Evolutionary conservation across 371 early-diverging fungal species (phyloP).

Genomic region (Mucor irregularis): DNA sequence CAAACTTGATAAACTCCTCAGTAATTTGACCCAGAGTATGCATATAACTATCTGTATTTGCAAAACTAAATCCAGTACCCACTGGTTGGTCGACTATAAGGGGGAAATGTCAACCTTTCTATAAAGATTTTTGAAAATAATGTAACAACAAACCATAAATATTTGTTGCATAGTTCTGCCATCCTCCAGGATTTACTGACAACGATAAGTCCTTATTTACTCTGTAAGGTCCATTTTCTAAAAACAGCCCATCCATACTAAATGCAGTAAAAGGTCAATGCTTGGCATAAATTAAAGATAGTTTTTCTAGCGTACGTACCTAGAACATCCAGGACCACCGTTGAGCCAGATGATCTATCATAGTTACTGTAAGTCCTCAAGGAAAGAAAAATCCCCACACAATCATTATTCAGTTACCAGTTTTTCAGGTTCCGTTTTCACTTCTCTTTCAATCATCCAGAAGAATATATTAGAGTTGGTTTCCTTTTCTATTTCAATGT

Average conservation of each 20-base stretch:
- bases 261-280: not conserved
- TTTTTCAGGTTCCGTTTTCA: slow-evolving; percentile 30
- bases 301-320: slow-evolving; percentile 23
- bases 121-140: slow-evolving; percentile 1
- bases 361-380: too few species aligned
- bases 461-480: slow-evolving; percentile 54
- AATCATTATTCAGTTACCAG: too few species aligned
- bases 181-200: slow-evolving; percentile 57
- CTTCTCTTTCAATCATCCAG: slow-evolving; percentile 53
- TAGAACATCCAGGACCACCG: slow-evolving; percentile 67
- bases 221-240: slow-evolving; percentile 83
- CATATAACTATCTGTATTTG: slow-evolving; percentile 39
- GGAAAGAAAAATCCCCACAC: too few species aligned
- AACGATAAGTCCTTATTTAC: slow-evolving; percentile 51
- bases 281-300: not conserved
- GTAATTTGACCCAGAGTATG: slow-evolving; percentile 49
- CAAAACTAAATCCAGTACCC: slow-evolving; percentile 81
- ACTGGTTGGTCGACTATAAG: slow-evolving; percentile 84
- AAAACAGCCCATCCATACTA: slow-evolving; percentile 85
- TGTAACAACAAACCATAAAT: slow-evolving; percentile 57
- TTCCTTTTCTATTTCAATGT: slow-evolving; percentile 41
- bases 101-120: not conserved
- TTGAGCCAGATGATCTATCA: slow-evolving; percentile 91
- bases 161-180: slow-evolving; percentile 74
- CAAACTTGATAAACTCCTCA: slow-evolving; percentile 57